A percentile compares a stretch with the other conserved stretches of the same genome.
Conservation (phyloP, 352 stramenopile genomes). For the Pythium graminicola region DNA sequence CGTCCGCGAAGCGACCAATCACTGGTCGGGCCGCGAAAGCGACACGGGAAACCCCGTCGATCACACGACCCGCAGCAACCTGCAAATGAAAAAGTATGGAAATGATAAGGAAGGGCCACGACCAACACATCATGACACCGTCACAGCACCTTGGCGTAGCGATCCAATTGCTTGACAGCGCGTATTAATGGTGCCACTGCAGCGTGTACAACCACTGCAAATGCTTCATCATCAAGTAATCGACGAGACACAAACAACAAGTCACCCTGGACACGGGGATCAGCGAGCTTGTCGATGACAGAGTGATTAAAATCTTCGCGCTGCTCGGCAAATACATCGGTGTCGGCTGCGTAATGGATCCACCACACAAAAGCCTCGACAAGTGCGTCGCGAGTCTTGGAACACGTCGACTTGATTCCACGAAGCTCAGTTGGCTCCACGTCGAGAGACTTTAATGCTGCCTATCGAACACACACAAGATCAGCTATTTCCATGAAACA, state of each 20-base stretch:
- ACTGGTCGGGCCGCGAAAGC: conserved; percentile 7
- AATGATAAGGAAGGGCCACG: too few relatives aligned
- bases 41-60: conserved; percentile 21
- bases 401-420: conserved; percentile 46
- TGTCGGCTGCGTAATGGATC: conserved; percentile 44
- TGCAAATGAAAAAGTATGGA: conserved; percentile 15
- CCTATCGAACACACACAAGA: background rate
- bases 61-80: conserved; percentile 40
- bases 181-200: conserved; percentile 34
- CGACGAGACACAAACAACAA: conserved; percentile 32
- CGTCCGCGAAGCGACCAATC: conserved; percentile 12
- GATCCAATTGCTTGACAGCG: conserved; percentile 51
- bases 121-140: too few relatives aligned
- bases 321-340: conserved; percentile 23
- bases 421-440: conserved; percentile 32
- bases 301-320: conserved; percentile 45
- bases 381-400: conserved; percentile 45
- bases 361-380: conserved; percentile 60
- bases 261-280: conserved; percentile 66
- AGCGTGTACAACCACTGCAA: conserved; percentile 25
- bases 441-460: conserved; percentile 27
- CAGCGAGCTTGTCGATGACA: conserved; percentile 56
- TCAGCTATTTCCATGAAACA: background rate
- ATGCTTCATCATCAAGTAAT: conserved; percentile 28
- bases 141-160: conserved; percentile 75